Evolutionary conservation across 2,329 filamentous ascomycete genomes (phyloP), one percentile per base, ranked within the genome.

Genomic region (Verruconis gallopava): DNA sequence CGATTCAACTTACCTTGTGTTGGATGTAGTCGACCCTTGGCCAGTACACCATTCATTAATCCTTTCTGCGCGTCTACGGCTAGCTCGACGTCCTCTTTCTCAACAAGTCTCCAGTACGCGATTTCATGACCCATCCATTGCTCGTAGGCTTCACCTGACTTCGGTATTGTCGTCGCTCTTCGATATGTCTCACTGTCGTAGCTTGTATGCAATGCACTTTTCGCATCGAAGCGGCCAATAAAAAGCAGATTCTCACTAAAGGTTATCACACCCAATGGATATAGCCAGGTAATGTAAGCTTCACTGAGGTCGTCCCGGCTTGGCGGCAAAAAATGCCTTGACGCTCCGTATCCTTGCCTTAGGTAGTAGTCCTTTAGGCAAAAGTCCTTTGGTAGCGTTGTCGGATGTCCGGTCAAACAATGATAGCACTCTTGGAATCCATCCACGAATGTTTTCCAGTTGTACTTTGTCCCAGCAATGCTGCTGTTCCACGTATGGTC

Each of bases 401-500:
- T 30, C 25, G 25, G 25, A 30, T 30, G 25, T 30, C 25, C 25
- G 25, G 25, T 30, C 25, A 9, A n/a, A n/a, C 25, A 30, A 30
- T 30, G 25, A 30, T 30, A 30, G 25, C 25, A 30, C 11, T 18
- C 33, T 15, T 36, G 33, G 17, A 36, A 36, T 9, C 33, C 33
- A 18, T 36, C 33, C 9, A 36, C 33, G 17, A 36, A 36, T 6
- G 33, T 36, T 15, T 36, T 36, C 33, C 33, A 36, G 33, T 36
- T 36, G 33, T 6, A 36, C 33, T 36, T 36, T 9, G 33, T 36
- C 6, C 33, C 33, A 14, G 13, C 33, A 18, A 36, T 15, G 14
- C 13, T 18, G 33, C 13, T 14, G 17, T 36, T 18, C 33, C 33
- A 36, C 14, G 33, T 36, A 18, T 36, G 33, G 17, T 36, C 33